A percentile compares a stretch with the other conserved stretches of the same genome.
Evolutionary conservation across 768 basidiomycete genomes (phyloP).

Genomic region (Leccinum uliginosum): DNA sequence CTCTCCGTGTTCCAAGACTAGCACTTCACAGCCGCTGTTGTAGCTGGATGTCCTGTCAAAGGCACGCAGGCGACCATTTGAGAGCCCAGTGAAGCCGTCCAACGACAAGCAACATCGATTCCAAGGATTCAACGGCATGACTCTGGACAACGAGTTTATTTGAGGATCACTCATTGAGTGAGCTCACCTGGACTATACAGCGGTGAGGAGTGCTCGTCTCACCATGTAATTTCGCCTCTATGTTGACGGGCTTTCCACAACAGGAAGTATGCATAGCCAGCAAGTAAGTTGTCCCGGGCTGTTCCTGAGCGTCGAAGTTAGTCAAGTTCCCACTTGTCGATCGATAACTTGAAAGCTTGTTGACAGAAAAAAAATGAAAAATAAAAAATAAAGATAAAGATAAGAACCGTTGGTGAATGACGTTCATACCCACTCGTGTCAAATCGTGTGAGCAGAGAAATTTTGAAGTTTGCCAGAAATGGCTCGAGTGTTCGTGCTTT

Average conservation of each 20-base stretch:
- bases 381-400: background rate
- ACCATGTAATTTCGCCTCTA: background rate
- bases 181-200: background rate
- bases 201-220: background rate
- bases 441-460: background rate
- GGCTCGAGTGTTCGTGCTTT: background rate
- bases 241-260: conserved; percentile 1
- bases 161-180: conserved; percentile 4
- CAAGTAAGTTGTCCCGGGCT: background rate
- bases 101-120: background rate
- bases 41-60: background rate
- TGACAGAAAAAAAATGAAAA: background rate
- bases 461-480: background rate
- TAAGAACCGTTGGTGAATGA: background rate
- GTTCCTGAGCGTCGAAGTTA: conserved; percentile 3
- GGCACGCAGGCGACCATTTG: background rate
- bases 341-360: background rate
- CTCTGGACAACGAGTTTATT: background rate
- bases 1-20: conserved; percentile 2
- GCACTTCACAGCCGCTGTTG: conserved; percentile 3
- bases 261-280: background rate
- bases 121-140: background rate
- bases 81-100: background rate
- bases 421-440: background rate
- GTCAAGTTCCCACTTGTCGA: background rate